phyloP scores from a whole-genome alignment of 768 basidiomycete species.

The Kwoniella dejecticola region DNA sequence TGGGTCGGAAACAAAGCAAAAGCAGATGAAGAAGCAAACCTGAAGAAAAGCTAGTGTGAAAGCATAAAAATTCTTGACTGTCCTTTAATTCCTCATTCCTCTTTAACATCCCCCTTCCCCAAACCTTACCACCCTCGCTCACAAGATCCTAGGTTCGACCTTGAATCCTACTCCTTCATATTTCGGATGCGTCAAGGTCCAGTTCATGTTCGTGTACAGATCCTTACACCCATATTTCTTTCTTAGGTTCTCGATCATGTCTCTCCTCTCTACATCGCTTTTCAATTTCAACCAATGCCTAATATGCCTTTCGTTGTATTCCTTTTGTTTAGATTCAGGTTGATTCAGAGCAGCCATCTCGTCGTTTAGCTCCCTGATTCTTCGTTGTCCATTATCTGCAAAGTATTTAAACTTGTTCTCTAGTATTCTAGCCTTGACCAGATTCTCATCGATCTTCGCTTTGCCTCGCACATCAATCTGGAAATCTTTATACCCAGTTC shows the following conservation, averaged over 20 bases:
- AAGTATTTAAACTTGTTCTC: neutral
- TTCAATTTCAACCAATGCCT: conserved; percentile 9
- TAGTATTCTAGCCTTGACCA: neutral
- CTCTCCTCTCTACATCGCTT: conserved; percentile 8
- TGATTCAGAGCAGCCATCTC: conserved; percentile 10
- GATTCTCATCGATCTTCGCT: neutral
- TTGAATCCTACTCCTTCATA: conserved; percentile 12
- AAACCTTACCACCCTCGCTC: too few relatives aligned
- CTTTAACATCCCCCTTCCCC: too few relatives aligned
- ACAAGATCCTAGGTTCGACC: conserved; percentile 11
- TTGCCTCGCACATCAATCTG: neutral
- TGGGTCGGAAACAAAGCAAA: too few relatives aligned
- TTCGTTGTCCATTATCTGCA: neutral
- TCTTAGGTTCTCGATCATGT: conserved; percentile 6
- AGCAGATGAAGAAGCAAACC: too few relatives aligned
- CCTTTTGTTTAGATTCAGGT: conserved; percentile 3
- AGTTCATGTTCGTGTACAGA: conserved; percentile 18
- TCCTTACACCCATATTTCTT: conserved; percentile 14
- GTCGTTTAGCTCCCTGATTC: neutral
- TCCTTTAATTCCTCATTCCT: too few relatives aligned
- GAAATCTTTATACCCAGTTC: neutral
- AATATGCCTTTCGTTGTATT: neutral
- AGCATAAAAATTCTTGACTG: too few relatives aligned
- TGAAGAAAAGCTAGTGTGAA: too few relatives aligned
- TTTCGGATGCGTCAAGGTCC: conserved; percentile 7